These are phyloP conservation scores for Pythium coloratum DNA, from an alignment of 352 stramenopile genomes.

Conservation along the genomic window DNA sequence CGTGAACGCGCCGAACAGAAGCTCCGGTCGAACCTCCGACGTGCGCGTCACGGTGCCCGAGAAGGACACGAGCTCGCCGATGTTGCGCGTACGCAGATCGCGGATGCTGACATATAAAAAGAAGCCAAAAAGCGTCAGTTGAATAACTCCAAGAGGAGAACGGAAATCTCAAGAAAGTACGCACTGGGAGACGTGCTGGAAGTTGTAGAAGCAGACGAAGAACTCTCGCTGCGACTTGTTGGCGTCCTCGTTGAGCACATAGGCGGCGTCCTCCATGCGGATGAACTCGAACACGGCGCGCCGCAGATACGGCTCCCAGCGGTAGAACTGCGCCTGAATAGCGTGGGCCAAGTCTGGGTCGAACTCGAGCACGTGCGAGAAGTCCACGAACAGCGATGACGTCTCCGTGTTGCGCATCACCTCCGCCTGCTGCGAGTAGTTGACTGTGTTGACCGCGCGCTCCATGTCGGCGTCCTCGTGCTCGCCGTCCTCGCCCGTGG, in stretches of 20 bases:
- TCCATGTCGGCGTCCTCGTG: conserved; percentile 18
- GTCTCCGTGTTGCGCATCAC: conserved; percentile 88
- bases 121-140: background rate
- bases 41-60: conserved; percentile 97
- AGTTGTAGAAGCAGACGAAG: conserved; percentile 91
- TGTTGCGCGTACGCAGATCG: conserved; percentile 89
- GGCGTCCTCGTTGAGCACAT: conserved; percentile 79
- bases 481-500: background rate
- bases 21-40: conserved; percentile 96
- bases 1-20: conserved; percentile 95
- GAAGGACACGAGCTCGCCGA: conserved; percentile 93
- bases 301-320: conserved; percentile 79
- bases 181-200: conserved; percentile 83
- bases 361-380: conserved; percentile 81
- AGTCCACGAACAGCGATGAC: conserved; percentile 87
- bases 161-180: conserved; percentile 25
- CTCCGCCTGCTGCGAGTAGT: conserved; percentile 84
- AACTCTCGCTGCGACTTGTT: conserved; percentile 82
- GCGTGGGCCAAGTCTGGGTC: conserved; percentile 79
- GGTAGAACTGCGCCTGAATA: conserved; percentile 85
- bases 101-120: conserved; percentile 70
- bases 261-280: conserved; percentile 66
- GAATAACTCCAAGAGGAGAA: conserved; percentile 23
- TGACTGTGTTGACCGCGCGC: conserved; percentile 36
- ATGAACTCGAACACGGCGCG: conserved; percentile 82